Percentiles rank a stretch among this genome's conserved stretches.
These are phyloP conservation scores for Leishmania turanica DNA, from an alignment of 208 protist species.

Conservation along the genomic window DNA sequence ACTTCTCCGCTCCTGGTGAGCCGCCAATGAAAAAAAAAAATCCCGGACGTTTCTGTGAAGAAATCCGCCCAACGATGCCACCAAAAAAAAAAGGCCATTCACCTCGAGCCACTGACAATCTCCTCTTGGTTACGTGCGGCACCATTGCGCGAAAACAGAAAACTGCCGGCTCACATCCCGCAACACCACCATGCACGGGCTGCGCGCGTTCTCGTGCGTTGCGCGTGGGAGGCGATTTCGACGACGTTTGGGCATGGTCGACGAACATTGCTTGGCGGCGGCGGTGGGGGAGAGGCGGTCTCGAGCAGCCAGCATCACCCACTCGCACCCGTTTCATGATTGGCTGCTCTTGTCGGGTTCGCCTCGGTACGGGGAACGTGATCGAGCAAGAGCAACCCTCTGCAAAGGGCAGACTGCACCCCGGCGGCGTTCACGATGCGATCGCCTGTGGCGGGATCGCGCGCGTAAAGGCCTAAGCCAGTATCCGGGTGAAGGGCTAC, in stretches of 20 bases:
- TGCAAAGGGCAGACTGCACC: slow-evolving; percentile 7
- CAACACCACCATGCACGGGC: not conserved
- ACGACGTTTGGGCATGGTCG: not conserved
- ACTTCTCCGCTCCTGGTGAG: not conserved
- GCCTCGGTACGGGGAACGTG: slow-evolving; percentile 22
- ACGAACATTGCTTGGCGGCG: not conserved
- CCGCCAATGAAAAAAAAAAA: not conserved
- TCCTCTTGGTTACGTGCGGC: not conserved
- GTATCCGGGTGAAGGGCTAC: not conserved
- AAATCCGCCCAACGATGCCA: not conserved
- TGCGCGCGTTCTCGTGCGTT: not conserved
- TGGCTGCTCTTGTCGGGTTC: not conserved
- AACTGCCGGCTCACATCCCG: not conserved
- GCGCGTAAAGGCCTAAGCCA: slow-evolving; percentile 1
- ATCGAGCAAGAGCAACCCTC: slow-evolving; percentile 47
- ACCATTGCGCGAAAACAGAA: not conserved
- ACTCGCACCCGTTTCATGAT: not conserved
- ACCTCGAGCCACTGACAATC: not conserved
- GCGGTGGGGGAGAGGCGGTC: not conserved
- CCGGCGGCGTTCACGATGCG: slow-evolving; percentile 5
- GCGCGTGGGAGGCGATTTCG: not conserved
- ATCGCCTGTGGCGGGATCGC: not conserved
- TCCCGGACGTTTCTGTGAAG: not conserved
- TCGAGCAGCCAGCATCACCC: not conserved
- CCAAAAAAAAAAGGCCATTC: not conserved